phyloP scores from a whole-genome alignment of 306 rosid species.

The Abrus pulchellus region DNA sequence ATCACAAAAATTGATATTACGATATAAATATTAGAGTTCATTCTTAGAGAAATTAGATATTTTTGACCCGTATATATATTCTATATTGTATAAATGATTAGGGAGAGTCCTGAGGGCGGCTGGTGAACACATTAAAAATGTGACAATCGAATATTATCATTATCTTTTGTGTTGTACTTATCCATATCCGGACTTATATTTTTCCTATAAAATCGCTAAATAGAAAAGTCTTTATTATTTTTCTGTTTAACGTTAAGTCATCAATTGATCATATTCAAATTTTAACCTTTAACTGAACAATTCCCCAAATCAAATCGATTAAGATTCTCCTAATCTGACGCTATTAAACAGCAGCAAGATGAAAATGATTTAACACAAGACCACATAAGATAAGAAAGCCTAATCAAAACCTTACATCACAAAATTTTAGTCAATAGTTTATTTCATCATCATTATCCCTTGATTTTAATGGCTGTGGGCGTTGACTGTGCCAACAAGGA shows the following conservation, averaged over 20 bases:
- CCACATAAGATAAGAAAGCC: too few relatives aligned
- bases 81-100: not conserved
- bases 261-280: not conserved
- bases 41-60: too few relatives aligned
- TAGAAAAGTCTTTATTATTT: not conserved
- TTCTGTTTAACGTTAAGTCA: not conserved
- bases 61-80: too few relatives aligned
- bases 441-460: not conserved
- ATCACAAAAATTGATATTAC: too few relatives aligned
- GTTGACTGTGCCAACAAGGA: conserved; percentile 8
- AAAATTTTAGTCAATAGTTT: too few relatives aligned
- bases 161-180: not conserved
- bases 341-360: too few relatives aligned
- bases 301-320: too few relatives aligned
- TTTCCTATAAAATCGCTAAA: not conserved
- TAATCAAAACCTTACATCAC: too few relatives aligned
- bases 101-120: not conserved
- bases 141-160: not conserved
- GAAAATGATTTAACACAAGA: too few relatives aligned
- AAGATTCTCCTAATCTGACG: too few relatives aligned
- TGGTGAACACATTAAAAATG: not conserved
- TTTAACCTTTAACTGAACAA: too few relatives aligned
- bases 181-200: not conserved
- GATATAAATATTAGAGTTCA: too few relatives aligned
- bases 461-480: not conserved